A percentile compares a stretch with the other conserved stretches of the same genome.
Conservation (phyloP, 805 yeast species). For the Ogataea pilisensis region DNA sequence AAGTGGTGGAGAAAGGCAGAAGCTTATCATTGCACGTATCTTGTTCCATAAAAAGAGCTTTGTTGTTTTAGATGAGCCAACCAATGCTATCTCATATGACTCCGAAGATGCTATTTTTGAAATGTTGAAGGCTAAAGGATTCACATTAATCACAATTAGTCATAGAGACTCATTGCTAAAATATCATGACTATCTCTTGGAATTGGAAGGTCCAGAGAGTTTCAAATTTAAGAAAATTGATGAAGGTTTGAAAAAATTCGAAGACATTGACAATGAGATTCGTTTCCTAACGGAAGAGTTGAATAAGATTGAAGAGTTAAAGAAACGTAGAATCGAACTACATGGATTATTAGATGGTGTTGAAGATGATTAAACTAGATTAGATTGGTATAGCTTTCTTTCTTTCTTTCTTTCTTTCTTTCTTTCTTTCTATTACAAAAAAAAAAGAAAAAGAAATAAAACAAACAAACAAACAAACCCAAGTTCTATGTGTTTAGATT, state of each 20-base stretch:
- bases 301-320: conserved; percentile 54
- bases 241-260: conserved; percentile 37
- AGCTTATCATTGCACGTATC: conserved; percentile 83
- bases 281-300: conserved; percentile 59
- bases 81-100: conserved; percentile 87
- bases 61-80: conserved; percentile 87
- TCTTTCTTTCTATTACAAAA: neutral
- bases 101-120: conserved; percentile 86
- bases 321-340: conserved; percentile 54
- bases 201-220: conserved; percentile 53
- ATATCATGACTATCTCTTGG: conserved; percentile 75
- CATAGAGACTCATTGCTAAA: conserved; percentile 82
- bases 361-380: conserved; percentile 16
- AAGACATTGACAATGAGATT: conserved; percentile 73
- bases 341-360: conserved; percentile 46
- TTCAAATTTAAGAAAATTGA: conserved; percentile 43
- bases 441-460: too few species aligned
- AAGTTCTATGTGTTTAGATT: too few species aligned
- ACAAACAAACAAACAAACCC: too few species aligned
- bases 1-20: conserved; percentile 95
- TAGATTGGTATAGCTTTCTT: too few species aligned
- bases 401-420: too few species aligned
- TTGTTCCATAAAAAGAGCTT: conserved; percentile 76
- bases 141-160: conserved; percentile 75
- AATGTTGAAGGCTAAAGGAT: conserved; percentile 59